A percentile compares a stretch with the other conserved stretches of the same genome.
These are phyloP conservation scores for Corinectria fuckeliana DNA, from an alignment of 2,329 filamentous ascomycete genomes.

Conservation along the genomic window DNA sequence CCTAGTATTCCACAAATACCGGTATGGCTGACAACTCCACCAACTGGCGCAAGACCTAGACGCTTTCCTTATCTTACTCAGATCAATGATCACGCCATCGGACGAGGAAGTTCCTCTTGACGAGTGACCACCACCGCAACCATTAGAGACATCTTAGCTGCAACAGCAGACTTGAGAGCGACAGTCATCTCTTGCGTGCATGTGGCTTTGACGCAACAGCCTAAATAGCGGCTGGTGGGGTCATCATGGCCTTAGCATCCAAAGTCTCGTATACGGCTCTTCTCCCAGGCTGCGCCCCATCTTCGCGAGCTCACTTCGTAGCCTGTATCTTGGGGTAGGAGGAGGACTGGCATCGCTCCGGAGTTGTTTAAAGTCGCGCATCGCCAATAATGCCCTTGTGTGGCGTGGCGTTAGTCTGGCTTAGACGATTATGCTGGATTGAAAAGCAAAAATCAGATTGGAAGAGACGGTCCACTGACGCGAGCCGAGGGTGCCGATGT, in stretches of 20 bases:
- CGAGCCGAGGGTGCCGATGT: conserved; percentile 1
- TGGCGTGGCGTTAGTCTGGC: background rate
- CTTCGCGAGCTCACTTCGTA: conserved; percentile 43
- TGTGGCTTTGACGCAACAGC: conserved; percentile 49
- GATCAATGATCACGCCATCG: conserved; percentile 61
- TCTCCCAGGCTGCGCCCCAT: conserved; percentile 46
- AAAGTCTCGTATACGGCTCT: conserved; percentile 36
- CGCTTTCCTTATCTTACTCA: conserved; percentile 55
- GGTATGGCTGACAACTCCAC: conserved; percentile 67
- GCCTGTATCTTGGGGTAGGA: conserved; percentile 40
- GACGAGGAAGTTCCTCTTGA: conserved; percentile 57
- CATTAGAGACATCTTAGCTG: conserved; percentile 53
- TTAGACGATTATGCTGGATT: background rate
- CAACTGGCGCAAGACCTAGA: conserved; percentile 62
- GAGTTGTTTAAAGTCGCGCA: conserved; percentile 27
- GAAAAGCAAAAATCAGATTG: background rate
- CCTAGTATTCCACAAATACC: conserved; percentile 65
- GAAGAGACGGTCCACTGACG: background rate
- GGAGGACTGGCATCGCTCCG: conserved; percentile 23
- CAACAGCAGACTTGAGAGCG: conserved; percentile 32
- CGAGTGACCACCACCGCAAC: conserved; percentile 63
- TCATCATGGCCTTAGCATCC: too few species aligned
- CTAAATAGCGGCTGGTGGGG: conserved; percentile 24
- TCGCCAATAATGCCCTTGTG: conserved; percentile 10
- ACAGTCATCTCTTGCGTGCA: conserved; percentile 43